phyloP scores from a whole-genome alignment of 345 rosid genomes.

The Pugionium cornutum region DNA sequence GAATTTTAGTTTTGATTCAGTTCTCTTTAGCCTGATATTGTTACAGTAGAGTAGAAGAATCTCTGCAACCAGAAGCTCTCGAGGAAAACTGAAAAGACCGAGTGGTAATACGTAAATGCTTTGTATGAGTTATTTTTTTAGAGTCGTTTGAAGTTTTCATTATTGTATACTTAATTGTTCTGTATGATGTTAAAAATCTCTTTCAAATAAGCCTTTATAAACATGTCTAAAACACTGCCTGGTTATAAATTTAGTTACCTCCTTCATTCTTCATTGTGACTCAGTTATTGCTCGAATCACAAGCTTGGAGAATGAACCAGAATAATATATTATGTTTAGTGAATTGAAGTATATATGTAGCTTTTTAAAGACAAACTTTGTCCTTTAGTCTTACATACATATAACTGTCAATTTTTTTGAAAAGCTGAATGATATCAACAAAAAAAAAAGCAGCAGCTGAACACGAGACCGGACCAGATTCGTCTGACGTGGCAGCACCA shows the following conservation, averaged over 20 bases:
- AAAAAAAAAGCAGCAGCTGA: not conserved
- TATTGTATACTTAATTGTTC: slow-evolving; percentile 34
- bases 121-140: slow-evolving; percentile 27
- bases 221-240: slow-evolving; percentile 11
- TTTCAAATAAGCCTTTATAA: slow-evolving; percentile 23
- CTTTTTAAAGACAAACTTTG: too few relatives aligned
- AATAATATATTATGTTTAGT: too few relatives aligned
- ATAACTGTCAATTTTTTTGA: not conserved
- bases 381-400: not conserved
- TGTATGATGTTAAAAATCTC: slow-evolving; percentile 28
- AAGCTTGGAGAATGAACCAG: not conserved
- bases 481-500: slow-evolving; percentile 28
- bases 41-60: slow-evolving; percentile 27
- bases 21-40: slow-evolving; percentile 15
- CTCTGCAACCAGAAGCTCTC: slow-evolving; percentile 24
- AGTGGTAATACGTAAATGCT: slow-evolving; percentile 31
- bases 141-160: slow-evolving; percentile 20
- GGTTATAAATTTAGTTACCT: not conserved
- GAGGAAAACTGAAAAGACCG: slow-evolving; percentile 7
- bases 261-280: slow-evolving; percentile 9
- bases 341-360: too few relatives aligned
- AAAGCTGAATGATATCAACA: slow-evolving; percentile 12
- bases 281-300: not conserved
- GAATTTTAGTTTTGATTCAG: slow-evolving; percentile 19
- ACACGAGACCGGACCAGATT: slow-evolving; percentile 22